Evolutionary conservation across 2,329 filamentous ascomycete species (phyloP).

Genomic region (Rhexocercosporidium sp.): DNA sequence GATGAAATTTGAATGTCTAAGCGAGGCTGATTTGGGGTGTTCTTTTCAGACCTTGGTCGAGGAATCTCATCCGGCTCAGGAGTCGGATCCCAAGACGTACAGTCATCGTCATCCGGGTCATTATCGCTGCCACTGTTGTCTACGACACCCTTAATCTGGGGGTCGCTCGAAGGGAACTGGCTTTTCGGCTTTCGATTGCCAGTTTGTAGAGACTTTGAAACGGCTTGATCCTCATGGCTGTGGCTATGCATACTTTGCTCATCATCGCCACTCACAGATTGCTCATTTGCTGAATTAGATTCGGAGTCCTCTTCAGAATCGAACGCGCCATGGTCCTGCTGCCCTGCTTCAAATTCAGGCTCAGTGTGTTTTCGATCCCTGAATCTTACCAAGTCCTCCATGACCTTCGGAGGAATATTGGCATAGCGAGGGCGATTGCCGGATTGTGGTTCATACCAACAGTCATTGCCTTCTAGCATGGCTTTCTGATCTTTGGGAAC

Average conservation of each 20-base stretch:
- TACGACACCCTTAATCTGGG: not conserved
- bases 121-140: not conserved
- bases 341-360: not conserved
- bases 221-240: not conserved
- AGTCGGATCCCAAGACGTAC: conserved; percentile 4
- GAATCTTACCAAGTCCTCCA: conserved; percentile 28
- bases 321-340: not conserved
- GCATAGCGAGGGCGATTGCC: conserved; percentile 17
- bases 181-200: not conserved
- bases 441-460: conserved; percentile 41
- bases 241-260: not conserved
- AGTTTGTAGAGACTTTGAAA: not conserved
- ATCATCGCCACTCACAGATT: not conserved
- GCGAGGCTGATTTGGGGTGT: not conserved
- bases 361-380: not conserved
- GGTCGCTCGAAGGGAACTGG: not conserved
- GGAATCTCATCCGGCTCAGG: not conserved
- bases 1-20: not conserved
- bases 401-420: conserved; percentile 43
- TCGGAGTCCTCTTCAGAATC: conserved; percentile 3
- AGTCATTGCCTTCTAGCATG: conserved; percentile 52
- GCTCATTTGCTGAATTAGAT: not conserved
- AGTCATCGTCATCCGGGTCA: conserved; percentile 10
- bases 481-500: conserved; percentile 55
- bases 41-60: not conserved